Conservation (phyloP, 768 basidiomycete genomes). For the Lactarius tabidus region DNA sequence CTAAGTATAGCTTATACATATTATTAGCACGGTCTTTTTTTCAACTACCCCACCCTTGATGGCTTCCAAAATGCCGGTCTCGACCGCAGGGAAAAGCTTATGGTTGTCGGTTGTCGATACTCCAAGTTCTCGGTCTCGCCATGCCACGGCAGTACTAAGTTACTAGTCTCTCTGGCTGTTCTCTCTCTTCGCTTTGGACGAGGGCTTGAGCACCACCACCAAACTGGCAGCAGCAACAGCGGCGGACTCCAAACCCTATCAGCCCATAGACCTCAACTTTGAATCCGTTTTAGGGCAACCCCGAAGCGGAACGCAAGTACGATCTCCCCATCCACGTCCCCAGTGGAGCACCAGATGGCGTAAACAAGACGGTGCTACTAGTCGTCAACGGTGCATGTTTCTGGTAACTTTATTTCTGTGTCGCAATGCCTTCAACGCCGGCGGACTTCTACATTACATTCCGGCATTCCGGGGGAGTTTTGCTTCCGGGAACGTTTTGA, state of each 20-base stretch:
- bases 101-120: too few relatives aligned
- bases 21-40: too few relatives aligned
- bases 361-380: conserved; percentile 40
- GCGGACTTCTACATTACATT: not conserved
- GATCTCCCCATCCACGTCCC: conserved; percentile 41
- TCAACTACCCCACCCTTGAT: too few relatives aligned
- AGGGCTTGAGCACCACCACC: conserved; percentile 15
- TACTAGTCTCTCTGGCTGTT: not conserved
- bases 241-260: not conserved
- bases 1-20: too few relatives aligned
- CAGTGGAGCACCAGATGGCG: conserved; percentile 40
- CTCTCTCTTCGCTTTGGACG: conserved; percentile 29
- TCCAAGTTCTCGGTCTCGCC: not conserved
- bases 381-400: conserved; percentile 43
- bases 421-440: not conserved
- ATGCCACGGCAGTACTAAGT: too few relatives aligned
- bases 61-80: too few relatives aligned
- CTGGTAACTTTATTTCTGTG: not conserved
- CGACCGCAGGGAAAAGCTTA: too few relatives aligned
- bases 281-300: conserved; percentile 22
- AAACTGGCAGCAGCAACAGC: not conserved
- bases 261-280: conserved; percentile 6
- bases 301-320: conserved; percentile 40
- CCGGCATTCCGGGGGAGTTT: too few relatives aligned
- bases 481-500: not conserved